A percentile compares a stretch with the other conserved stretches of the same genome.
These are phyloP conservation scores for Tremellales sp. DNA, from an alignment of 1,284 basidiomycete species.

Conservation along the genomic window DNA sequence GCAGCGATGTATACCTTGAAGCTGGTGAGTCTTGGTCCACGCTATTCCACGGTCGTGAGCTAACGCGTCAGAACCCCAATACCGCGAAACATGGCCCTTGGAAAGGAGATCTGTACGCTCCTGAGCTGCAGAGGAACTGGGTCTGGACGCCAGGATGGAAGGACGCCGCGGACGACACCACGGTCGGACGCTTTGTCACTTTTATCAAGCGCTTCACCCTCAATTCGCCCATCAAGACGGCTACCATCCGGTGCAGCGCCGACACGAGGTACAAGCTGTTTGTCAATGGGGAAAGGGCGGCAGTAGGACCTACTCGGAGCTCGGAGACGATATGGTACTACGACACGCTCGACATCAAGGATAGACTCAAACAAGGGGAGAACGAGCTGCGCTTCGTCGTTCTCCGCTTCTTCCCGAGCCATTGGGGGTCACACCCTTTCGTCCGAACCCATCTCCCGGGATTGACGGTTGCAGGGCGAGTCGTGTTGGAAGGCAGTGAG, in stretches of 20 bases:
- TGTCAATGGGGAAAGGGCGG: constrained; percentile 21
- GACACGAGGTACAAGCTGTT: constrained; percentile 33
- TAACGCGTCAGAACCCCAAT: too few relatives aligned
- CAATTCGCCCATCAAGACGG: not conserved
- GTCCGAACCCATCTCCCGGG: constrained; percentile 22
- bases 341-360: constrained; percentile 23
- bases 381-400: constrained; percentile 21
- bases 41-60: too few relatives aligned
- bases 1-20: too few relatives aligned
- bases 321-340: constrained; percentile 22
- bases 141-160: constrained; percentile 26
- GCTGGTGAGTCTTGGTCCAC: too few relatives aligned
- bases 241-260: constrained; percentile 20
- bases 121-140: constrained; percentile 13
- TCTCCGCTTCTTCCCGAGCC: constrained; percentile 21
- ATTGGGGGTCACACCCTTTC: constrained; percentile 23
- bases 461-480: constrained; percentile 17
- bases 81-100: too few relatives aligned
- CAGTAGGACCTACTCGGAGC: constrained; percentile 20
- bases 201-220: constrained; percentile 15
- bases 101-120: too few relatives aligned
- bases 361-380: constrained; percentile 11
- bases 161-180: constrained; percentile 6
- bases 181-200: constrained; percentile 18
- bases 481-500: too few relatives aligned